Evolutionary conservation across 2,329 filamentous ascomycete genomes (phyloP), one percentile per base, ranked within the genome.

Genomic region (Phoma sp.): DNA sequence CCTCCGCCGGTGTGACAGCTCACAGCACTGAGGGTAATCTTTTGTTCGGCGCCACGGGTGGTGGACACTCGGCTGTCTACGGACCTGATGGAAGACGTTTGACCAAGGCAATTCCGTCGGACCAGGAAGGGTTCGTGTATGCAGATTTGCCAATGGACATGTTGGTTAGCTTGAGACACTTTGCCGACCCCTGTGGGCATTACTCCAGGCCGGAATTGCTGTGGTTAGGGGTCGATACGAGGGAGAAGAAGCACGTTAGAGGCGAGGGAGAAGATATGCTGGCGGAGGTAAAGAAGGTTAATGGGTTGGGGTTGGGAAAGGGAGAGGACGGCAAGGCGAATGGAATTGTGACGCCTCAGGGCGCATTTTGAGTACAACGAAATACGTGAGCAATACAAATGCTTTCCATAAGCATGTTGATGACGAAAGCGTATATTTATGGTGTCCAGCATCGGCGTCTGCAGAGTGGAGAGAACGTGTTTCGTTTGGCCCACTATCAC

Each of bases 151-250:
- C 84, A 33, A 65, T 85, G 45, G 73, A 74, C 43, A 68, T 74
- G 35, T 70, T 80, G 2, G 64, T 78, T 9, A 73, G 72, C 47
- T 71, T 75, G 10, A 80, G 73, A 58, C 71, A 71, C 6, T 81
- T 82, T 53, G 60, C 79, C 1, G 81, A 84, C 61, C 73, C 74
- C 7, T 68, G 73, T 33, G 82, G 82, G 0, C 81, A 84, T 69
- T 83, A 84, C 55, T 78, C 74, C 43, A 68, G 81, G 33, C 81
- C 82, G 3, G 82, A 84, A 61, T 62, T 84, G 58, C 67, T 84
- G 49, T 83, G 81, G 81, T 63, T 83, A 19, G 80, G 78, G 9
- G 74, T 74, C 7, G 76, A 78, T 62, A 67, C 61, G 15, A 60
- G 62, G 35, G 64, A 72, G 50, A 75, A 75, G 60, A 58, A 54